Base-by-base conservation (phyloP, 805 yeast genomes). In the Brettanomyces custersianus region DNA sequence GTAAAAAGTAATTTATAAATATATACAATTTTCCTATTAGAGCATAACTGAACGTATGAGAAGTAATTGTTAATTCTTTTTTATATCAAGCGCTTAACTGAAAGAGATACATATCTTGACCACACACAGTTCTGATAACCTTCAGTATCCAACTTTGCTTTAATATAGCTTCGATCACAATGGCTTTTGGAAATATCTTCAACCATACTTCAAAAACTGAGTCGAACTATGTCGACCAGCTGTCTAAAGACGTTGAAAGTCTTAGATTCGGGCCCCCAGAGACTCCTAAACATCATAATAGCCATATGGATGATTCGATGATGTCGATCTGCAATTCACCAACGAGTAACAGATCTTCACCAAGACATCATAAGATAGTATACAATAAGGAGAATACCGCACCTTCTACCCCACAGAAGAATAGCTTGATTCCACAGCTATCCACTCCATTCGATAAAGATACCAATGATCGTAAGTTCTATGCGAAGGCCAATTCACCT, bases 401-500 rank as follows among this genome's bases (percentile, higher is more conserved):
- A 37, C 57, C n/a, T 36, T 44, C 46, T 2, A 41, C 54, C 22
- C 50, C 59, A 28, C 35, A 50, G 12, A 41, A 38, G 29, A 20
- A 31, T 7, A 24, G 29, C n/a, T 4, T 25, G 21, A 33, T 33
- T 12, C 30, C 26, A 25, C 16, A 13, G 7, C 17, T 33, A 13
- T 17, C 17, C 8, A 3, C 12, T 15, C 20, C 7, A 15, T 16
- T 9, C 11, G 12, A 11, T 7, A 18, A 33, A 11, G 15, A 25
- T 13, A 25, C n/a, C 17, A 38, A 55, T 16, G 51, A 43, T 20
- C 47, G 56, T 25, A 81, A 75, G 20, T 77, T 78, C 47, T 65
- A 68, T 42, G 51, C 57, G 37, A 74, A 72, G 51, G 81, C 88
- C 5, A 70, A 74, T 40, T 70, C 74, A 31, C 78, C 82, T 34